Evolutionary conservation across 108 stramenopile species (phyloP), one percentile per base, ranked within the genome.

Genomic region (Mayamaea pseudoterrestris): DNA sequence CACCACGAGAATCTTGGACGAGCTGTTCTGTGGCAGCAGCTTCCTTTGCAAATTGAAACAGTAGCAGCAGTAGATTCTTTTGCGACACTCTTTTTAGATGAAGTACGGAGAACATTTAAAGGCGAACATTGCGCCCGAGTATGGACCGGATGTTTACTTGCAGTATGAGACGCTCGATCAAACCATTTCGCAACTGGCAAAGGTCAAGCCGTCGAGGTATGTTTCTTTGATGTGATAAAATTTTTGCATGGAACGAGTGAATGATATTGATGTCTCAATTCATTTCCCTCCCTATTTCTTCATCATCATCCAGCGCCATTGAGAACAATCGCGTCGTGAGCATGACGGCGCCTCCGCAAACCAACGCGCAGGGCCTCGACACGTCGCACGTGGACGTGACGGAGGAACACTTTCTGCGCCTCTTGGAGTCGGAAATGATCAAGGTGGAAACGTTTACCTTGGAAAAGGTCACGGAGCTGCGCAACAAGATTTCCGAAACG

Each of bases 391-490:
- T 66, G 5, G 50, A 66, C 18, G 37, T 76, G 5, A 92, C 87
- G 46, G 82, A 97, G 50, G 95, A 94, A 52, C 51, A 66, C 39
- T 97, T 97, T 58, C 73, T 93, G 49, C 57, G 65, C 30, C 31
- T 44, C n/a, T 64, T 97, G 7, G 96, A 97, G 47, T 32, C 61
- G 8, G 87, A 97, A 52, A 63, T 97, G 31, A 50, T 57, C 36
- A 93, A 93, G 46, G 85, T 94, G 14, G 93, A 94, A 48, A 57
- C 55, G 25, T 93, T 93, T 55, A 94, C 93, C 6, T 54, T 86
- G 35, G 39, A 68, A 35, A 53, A 81, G 32, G 88, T 93, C 2
- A 78, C 76, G 6, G 66, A 63, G 13, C 62, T 89, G 6, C 78
- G 87, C 24, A 45, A 56, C 5, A 58, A 78, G 27, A 77, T 90